phyloP scores from a whole-genome alignment of 139 green algal species.

The Ettlia oleoabundans region DNA sequence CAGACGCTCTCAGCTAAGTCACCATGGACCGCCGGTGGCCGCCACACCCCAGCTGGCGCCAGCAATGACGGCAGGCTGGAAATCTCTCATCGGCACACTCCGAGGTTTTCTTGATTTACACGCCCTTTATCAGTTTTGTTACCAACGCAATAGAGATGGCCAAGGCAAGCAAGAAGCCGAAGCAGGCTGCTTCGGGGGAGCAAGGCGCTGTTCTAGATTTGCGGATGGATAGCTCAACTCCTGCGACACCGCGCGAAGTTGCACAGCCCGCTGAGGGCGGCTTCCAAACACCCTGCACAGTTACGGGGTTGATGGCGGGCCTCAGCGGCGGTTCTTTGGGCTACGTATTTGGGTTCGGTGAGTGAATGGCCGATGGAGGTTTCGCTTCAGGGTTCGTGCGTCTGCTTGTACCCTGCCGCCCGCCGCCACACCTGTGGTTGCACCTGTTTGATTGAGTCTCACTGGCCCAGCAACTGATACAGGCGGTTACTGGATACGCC shows the following conservation, averaged over 20 bases:
- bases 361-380: too few species aligned
- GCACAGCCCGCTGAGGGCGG: not conserved
- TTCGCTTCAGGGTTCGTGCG: too few species aligned
- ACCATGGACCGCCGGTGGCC: too few species aligned
- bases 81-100: too few species aligned
- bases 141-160: too few species aligned
- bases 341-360: slow-evolving; percentile 71
- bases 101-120: not conserved
- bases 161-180: not conserved
- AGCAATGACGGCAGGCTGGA: too few species aligned
- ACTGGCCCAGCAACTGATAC: not conserved
- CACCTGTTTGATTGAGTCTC: too few species aligned
- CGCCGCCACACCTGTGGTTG: too few species aligned
- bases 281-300: slow-evolving; percentile 53
- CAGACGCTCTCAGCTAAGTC: too few species aligned
- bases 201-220: slow-evolving; percentile 20
- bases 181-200: not conserved
- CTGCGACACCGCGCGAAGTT: not conserved
- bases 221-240: slow-evolving; percentile 14
- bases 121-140: too few species aligned
- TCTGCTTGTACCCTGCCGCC: too few species aligned
- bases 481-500: slow-evolving; percentile 48
- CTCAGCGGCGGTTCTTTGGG: slow-evolving; percentile 56
- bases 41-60: too few species aligned
- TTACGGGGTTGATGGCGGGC: slow-evolving; percentile 51